Evolutionary conservation across 2,329 filamentous ascomycete genomes (phyloP), one percentile per base, ranked within the genome.

Genomic region (Colletotrichum graminicola): DNA sequence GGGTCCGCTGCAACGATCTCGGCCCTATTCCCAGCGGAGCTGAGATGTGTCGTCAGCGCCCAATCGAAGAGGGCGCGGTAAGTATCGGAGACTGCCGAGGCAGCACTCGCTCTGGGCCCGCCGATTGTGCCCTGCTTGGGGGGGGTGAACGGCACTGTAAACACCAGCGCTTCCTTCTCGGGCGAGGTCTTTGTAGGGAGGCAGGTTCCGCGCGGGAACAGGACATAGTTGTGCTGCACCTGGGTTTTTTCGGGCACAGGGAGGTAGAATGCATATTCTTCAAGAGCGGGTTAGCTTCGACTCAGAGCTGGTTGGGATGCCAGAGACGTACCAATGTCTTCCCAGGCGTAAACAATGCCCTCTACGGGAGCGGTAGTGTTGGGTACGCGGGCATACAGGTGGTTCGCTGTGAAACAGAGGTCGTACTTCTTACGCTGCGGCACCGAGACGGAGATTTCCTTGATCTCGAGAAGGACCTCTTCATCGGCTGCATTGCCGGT

Each of bases 371-470:
- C 81, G 2, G 84, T 84, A 1, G 87, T 86, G 54, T 85, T 85
- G 0, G 88, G 82, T 1, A 82, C 81, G 45, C 87, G 84, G 18
- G 89, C 89, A 73, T 91, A 91, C 43, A 92, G 76, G 73, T 88
- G 87, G 71, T 85, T 84, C 7, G 84, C 80, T 2, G 90, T 92
- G 73, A 92, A 87, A 78, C 88, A 90, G 11, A 92, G 78, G 74
- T 90, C 88, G 75, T 89, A 89, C 79, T 92, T 93, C 80, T 92
- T 93, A 73, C 91, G 84, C 80, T 90, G 89, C 0, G 91, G 91
- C 5, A 91, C 84, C 0, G 89, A 88, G n/a, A 92, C 84, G 0
- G 90, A 92, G 26, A 92, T 89, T 55, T 92, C 90, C 78, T 90
- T 90, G 71, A 92, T 83, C 73, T 88, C 87, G 23, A 92, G 82